phyloP scores from a whole-genome alignment of 2,329 filamentous ascomycete species.

The Alternaria arborescens region DNA sequence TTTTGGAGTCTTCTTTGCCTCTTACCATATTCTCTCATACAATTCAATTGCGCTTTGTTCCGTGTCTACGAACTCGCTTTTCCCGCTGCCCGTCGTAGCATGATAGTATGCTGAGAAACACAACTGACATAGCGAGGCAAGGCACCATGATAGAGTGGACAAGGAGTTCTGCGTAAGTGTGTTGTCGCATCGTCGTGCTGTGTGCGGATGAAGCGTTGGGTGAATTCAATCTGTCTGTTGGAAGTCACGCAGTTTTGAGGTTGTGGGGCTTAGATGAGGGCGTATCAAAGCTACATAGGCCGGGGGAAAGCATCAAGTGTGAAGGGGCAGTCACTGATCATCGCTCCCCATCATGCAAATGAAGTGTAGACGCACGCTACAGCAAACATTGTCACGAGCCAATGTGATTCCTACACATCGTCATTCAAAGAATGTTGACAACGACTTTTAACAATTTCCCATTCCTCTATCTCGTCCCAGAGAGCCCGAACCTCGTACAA shows the following conservation, averaged over 20 bases:
- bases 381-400: not conserved
- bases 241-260: not conserved
- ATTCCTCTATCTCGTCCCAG: conserved; percentile 12
- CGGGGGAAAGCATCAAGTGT: not conserved
- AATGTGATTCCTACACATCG: not conserved
- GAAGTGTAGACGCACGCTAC: not conserved
- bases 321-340: not conserved
- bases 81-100: not conserved
- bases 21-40: not conserved
- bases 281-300: not conserved
- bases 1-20: not conserved
- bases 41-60: not conserved
- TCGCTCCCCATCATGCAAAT: not conserved
- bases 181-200: not conserved
- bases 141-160: not conserved
- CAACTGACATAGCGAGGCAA: not conserved
- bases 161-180: not conserved
- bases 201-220: not conserved
- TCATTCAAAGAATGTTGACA: not conserved
- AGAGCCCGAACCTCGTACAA: conserved; percentile 9
- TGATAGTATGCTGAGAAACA: not conserved
- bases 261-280: not conserved
- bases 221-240: not conserved
- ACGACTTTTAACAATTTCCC: conserved; percentile 15
- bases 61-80: not conserved